A percentile compares a stretch with the other conserved stretches of the same genome.
These are phyloP conservation scores for Phycomyces blakesleeanus DNA, from an alignment of 192 early-diverging fungal species.

Conservation along the genomic window DNA sequence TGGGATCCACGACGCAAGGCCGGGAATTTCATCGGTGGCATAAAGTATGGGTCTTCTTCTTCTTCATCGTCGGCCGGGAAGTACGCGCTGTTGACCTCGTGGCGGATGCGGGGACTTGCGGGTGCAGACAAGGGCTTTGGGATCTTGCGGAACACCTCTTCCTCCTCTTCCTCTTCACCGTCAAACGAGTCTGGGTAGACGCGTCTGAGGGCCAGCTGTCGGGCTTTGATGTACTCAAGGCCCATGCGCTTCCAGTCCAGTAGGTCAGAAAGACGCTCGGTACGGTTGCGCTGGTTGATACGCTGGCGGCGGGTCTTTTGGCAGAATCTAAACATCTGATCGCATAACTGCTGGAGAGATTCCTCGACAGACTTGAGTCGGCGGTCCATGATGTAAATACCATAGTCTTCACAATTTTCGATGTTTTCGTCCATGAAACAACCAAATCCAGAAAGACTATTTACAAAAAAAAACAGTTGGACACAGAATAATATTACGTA, in stretches of 20 bases:
- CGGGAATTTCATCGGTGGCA: constrained; percentile 32
- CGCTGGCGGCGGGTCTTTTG: constrained; percentile 95
- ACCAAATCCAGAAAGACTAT: constrained; percentile 84
- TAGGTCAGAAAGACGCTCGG: constrained; percentile 90
- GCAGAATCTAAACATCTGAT: constrained; percentile 89
- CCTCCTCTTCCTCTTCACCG: constrained; percentile 59
- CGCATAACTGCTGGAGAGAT: constrained; percentile 81
- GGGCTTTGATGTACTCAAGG: constrained; percentile 94
- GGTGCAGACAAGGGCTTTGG: constrained; percentile 86
- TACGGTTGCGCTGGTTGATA: constrained; percentile 97
- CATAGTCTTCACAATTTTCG: constrained; percentile 89
- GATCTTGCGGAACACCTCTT: constrained; percentile 64
- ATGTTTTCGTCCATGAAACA: constrained; percentile 98
- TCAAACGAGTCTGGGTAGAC: constrained; percentile 85
- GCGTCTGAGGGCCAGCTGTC: constrained; percentile 89
- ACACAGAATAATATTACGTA: too few species aligned
- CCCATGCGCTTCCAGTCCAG: constrained; percentile 99
- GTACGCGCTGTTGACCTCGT: constrained; percentile 16
- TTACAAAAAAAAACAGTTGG: too few species aligned
- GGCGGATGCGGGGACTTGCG: constrained; percentile 65
- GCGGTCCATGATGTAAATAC: constrained; percentile 96
- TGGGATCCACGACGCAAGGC: constrained; percentile 21
- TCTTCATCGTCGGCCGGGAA: constrained; percentile 44
- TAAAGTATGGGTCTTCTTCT: constrained; percentile 32
- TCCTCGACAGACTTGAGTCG: constrained; percentile 89